Base-by-base conservation (phyloP, 805 yeast species). In the Wickerhamiella sorbophila region DNA sequence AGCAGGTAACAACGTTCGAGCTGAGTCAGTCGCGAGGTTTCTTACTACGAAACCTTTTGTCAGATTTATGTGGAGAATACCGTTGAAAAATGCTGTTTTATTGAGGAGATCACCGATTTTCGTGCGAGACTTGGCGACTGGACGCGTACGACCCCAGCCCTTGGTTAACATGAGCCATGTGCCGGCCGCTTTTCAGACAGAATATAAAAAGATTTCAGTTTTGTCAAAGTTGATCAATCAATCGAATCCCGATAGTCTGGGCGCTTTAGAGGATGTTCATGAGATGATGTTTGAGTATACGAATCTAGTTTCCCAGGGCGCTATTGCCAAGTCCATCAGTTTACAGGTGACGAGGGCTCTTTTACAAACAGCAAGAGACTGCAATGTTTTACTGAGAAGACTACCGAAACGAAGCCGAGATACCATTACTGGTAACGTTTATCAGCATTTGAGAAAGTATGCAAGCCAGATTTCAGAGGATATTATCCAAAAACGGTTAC, bases 191-290 rank as follows among this genome's bases (percentile, higher is more conserved):
- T 33, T 24, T 20, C 24, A 19, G 3, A 5, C 3, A 5, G 52
- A 49, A 29, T 38, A 44, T 2, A 31, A 20, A 4, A 37, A 40
- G 12, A 31, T 51, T 4, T 33, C 37, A 14, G 15, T 29, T 27
- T 52, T 48, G 36, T 33, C 51, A 18, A 17, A 51, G 1, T 45
- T 53, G n/a, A 22, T 50, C 6, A 53, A 53, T 40, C 57, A 53
- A 33, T 46, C 48, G 1, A 40, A 43, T n/a, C 41, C 46, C 22
- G 19, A 32, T 5, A 47, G 40, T 12, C 42, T 52, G 17, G 43
- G 34, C 3, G 39, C 26, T 8, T 46, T 53, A 15, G 38, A 36
- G 15, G 57, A 53, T 24, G 41, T 53, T 12, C 26, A 27, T 19
- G 48, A 54, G 16, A 46, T 53, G 52, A 46, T 53, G 51, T 27